Evolutionary conservation across 1,284 basidiomycete species (phyloP).

Genomic region (Papiliotrema flavescens): DNA sequence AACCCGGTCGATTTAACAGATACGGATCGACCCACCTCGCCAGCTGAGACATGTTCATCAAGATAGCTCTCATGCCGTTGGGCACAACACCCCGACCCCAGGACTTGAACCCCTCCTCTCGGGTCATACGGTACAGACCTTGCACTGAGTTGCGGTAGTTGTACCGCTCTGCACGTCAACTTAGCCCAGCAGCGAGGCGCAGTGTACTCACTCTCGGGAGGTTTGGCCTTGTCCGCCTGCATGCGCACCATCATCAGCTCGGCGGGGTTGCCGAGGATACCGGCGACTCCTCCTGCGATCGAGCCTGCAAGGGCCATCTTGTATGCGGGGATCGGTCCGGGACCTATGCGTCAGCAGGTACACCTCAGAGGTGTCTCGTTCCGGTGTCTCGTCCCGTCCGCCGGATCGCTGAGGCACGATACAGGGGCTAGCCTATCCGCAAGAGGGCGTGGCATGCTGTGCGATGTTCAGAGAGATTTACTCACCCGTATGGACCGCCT

Average conservation of each 20-base stretch:
- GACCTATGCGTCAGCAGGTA: conserved; percentile 9
- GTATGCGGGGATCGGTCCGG: conserved; percentile 61
- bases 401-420: no score
- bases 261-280: conserved; percentile 79
- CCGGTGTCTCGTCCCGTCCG: no score
- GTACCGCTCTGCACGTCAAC: conserved; percentile 57
- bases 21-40: conserved; percentile 60
- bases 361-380: no score
- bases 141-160: conserved; percentile 84
- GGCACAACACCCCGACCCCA: conserved; percentile 76
- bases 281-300: conserved; percentile 73
- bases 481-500: conserved; percentile 62
- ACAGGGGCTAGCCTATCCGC: no score
- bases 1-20: neutral
- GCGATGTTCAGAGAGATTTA: no score
- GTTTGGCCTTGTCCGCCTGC: conserved; percentile 82
- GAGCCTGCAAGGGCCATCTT: conserved; percentile 71
- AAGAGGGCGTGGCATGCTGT: no score
- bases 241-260: conserved; percentile 82
- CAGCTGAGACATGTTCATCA: conserved; percentile 90
- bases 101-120: conserved; percentile 72
- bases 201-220: conserved; percentile 55
- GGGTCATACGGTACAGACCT: conserved; percentile 77
- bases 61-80: conserved; percentile 75
- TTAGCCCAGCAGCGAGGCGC: neutral